phyloP scores from a whole-genome alignment of 2,329 filamentous ascomycete species.

The Aureobasidium lini region DNA sequence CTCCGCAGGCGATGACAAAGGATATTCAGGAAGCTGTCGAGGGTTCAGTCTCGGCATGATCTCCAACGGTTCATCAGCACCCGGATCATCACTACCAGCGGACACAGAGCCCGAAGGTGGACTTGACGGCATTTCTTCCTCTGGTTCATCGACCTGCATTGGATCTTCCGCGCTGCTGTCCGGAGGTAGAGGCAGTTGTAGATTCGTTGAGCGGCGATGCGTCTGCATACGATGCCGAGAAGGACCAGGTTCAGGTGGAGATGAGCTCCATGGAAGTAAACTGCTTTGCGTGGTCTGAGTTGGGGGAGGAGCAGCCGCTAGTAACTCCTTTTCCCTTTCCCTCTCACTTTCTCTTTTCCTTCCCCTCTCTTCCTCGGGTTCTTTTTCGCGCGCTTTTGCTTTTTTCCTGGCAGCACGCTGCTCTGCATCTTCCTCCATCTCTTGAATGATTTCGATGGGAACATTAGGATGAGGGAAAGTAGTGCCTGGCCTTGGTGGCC shows the following conservation, averaged over 20 bases:
- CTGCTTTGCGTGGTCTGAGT: neutral
- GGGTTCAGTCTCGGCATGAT: neutral
- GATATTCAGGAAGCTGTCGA: slow-evolving; percentile 8
- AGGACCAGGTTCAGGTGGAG: neutral
- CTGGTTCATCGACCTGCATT: neutral
- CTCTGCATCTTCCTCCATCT: slow-evolving; percentile 13
- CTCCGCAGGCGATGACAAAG: neutral
- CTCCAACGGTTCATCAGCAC: neutral
- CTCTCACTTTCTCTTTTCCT: neutral
- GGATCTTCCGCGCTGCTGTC: slow-evolving; percentile 8
- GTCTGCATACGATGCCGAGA: neutral
- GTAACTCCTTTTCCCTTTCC: neutral
- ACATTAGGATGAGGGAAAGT: slow-evolving; percentile 32
- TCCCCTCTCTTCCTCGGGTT: neutral
- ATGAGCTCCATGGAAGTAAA: neutral
- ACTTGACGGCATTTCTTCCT: neutral
- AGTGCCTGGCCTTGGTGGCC: slow-evolving; percentile 29
- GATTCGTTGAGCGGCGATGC: neutral
- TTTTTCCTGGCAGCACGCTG: neutral
- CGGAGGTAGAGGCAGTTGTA: neutral
- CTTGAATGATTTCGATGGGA: slow-evolving; percentile 28
- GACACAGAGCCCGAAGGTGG: neutral
- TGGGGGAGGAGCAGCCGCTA: neutral
- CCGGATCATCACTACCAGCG: neutral
- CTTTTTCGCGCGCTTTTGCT: neutral